Evolutionary conservation across 768 basidiomycete genomes (phyloP), one percentile per base, ranked within the genome.

Genomic region (Agaricus bisporus): DNA sequence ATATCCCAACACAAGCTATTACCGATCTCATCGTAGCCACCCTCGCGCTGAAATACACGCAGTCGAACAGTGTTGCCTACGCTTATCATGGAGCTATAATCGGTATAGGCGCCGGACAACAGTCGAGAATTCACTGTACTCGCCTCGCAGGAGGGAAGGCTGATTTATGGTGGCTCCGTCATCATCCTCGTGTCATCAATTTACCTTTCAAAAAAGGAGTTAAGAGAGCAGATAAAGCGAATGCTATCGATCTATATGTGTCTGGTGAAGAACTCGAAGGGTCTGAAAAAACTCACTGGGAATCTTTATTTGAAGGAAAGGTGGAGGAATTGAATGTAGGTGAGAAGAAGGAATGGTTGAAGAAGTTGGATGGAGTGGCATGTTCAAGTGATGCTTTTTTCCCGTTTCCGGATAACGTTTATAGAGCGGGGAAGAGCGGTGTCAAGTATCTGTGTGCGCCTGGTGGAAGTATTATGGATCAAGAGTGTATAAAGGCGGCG

Each of bases 111-210:
- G 97, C 97, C 0, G 97, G 95, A 10, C 97, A 98, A 65, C 97
- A 98, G 67, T 98, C 95, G 4, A 90, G 97, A 38, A 99, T 99
- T 65, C 97, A 99, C 75, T 99, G 97, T 73, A 99, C 97, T 14
- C 90, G 97, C 28, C 85, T 99, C 42, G 97, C 97, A 2, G 97
- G 97, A 3, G 82, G 86, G 49, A 98, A 99, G 71, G 94, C 95
- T n/a, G 97, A 99, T 72, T 79, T 93, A 59, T 99, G 97, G 97
- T 98, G 97, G 95, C 79, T 98, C 51, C 86, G 97, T 11, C 94
- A 98, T 74, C 94, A 98, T 72, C 87, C 95, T 1, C 86, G 89
- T 43, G 95, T 97, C 41, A 86, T 98, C 57, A 75, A 79, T 3
- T 82, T 99, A 20, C 91, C 95, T 1, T 99, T 98, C 82, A 98